Conservation (phyloP, 495 filamentous ascomycete genomes). For the Hypoxylon lienhwacheense region DNA sequence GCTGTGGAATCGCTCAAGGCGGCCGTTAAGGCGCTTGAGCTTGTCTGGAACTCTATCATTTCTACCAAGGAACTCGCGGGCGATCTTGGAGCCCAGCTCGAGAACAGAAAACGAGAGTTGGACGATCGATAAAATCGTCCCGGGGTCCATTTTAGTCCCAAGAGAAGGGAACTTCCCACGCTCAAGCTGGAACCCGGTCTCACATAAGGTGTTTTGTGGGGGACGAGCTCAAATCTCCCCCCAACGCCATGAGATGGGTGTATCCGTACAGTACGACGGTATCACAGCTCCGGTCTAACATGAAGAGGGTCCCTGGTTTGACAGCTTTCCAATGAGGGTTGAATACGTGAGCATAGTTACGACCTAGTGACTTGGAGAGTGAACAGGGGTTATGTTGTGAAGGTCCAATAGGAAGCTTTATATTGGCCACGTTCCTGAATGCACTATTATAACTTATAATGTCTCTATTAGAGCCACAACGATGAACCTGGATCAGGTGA, state of each 20-base stretch:
- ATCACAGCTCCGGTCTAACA: slow-evolving; percentile 22
- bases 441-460: slow-evolving; percentile 9
- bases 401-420: slow-evolving; percentile 17
- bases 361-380: slow-evolving; percentile 20
- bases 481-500: background rate
- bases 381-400: slow-evolving; percentile 14
- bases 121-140: slow-evolving; percentile 27
- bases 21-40: slow-evolving; percentile 23
- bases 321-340: slow-evolving; percentile 15
- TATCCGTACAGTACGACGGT: slow-evolving; percentile 5
- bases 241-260: background rate
- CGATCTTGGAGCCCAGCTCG: slow-evolving; percentile 23
- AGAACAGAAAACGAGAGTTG: slow-evolving; percentile 27
- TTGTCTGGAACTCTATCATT: slow-evolving; percentile 23
- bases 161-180: slow-evolving; percentile 16
- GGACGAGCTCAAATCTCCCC: slow-evolving; percentile 14
- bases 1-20: slow-evolving; percentile 19
- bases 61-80: slow-evolving; percentile 22
- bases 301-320: slow-evolving; percentile 9
- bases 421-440: slow-evolving; percentile 19
- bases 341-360: slow-evolving; percentile 11
- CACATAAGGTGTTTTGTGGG: slow-evolving; percentile 29
- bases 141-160: slow-evolving; percentile 31
- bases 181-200: slow-evolving; percentile 26
- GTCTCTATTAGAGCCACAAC: slow-evolving; percentile 12